Conservation (phyloP, 164 flowering plant species). For the Cinnamomum micranthum region DNA sequence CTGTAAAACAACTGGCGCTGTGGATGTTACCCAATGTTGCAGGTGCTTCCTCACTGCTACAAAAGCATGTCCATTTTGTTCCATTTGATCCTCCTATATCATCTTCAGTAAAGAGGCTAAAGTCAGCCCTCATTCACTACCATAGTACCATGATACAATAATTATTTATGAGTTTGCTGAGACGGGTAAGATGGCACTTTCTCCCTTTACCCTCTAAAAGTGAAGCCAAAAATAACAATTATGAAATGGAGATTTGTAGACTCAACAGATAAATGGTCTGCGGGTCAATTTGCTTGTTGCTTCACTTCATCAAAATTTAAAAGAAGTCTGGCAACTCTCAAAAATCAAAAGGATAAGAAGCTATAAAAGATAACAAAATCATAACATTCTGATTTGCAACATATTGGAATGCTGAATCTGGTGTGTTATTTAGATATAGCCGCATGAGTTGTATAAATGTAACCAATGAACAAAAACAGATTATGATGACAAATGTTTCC, state of each 20-base stretch:
- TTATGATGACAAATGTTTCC: too few relatives aligned
- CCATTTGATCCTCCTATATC: constrained; percentile 23
- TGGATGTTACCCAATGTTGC: constrained; percentile 29
- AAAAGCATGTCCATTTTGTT: constrained; percentile 63
- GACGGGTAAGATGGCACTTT: background rate
- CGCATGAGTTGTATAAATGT: background rate
- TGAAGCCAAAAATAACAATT: background rate
- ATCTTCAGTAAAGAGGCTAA: background rate
- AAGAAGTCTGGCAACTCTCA: background rate
- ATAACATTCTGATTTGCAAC: background rate
- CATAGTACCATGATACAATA: background rate
- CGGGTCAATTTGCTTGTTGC: background rate
- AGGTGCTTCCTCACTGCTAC: constrained; percentile 54
- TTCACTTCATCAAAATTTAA: background rate
- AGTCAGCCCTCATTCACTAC: background rate
- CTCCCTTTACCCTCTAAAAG: background rate
- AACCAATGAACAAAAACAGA: background rate
- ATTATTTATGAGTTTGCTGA: background rate
- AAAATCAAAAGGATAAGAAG: too few relatives aligned
- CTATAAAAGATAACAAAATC: background rate
- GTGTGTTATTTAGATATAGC: background rate
- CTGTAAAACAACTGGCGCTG: constrained; percentile 55
- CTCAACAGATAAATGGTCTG: background rate
- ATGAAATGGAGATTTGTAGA: background rate
- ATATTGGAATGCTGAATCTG: background rate